Percentiles rank a stretch among this genome's conserved stretches.
Evolutionary conservation across 2,329 filamentous ascomycete species (phyloP).

Genomic region (Penicillium rolfsii): DNA sequence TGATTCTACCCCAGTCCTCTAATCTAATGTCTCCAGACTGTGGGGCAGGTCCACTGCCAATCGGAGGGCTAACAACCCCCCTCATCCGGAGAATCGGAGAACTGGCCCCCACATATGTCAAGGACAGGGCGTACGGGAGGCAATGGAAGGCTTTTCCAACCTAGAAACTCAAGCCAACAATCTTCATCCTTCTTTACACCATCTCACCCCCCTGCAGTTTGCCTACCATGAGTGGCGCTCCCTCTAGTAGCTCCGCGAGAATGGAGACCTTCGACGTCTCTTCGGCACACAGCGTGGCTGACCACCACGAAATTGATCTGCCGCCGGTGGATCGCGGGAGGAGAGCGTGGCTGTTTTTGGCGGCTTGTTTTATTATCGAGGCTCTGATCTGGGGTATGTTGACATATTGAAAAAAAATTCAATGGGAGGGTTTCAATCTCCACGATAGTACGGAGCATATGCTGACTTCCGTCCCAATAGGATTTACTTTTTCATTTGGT

Average conservation of each 20-base stretch:
- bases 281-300: constrained; percentile 7
- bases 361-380: constrained; percentile 57
- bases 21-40: neutral
- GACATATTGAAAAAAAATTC: constrained; percentile 29
- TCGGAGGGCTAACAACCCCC: neutral
- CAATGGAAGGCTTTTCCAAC: neutral
- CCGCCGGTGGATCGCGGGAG: constrained; percentile 44
- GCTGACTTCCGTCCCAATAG: constrained; percentile 2
- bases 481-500: constrained; percentile 25
- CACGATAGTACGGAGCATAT: neutral
- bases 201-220: neutral
- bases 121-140: constrained; percentile 1
- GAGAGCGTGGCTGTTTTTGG: constrained; percentile 52
- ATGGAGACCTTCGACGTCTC: constrained; percentile 21
- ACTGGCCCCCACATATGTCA: constrained; percentile 5
- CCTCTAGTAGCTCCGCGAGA: neutral
- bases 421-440: neutral
- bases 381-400: constrained; percentile 57
- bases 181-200: neutral
- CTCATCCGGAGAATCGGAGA: neutral
- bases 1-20: neutral
- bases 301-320: constrained; percentile 25
- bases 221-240: neutral
- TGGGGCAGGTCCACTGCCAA: constrained; percentile 1
- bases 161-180: neutral